These are phyloP conservation scores for Pythium biforme DNA, from an alignment of 352 stramenopile species.

Conservation along the genomic window DNA sequence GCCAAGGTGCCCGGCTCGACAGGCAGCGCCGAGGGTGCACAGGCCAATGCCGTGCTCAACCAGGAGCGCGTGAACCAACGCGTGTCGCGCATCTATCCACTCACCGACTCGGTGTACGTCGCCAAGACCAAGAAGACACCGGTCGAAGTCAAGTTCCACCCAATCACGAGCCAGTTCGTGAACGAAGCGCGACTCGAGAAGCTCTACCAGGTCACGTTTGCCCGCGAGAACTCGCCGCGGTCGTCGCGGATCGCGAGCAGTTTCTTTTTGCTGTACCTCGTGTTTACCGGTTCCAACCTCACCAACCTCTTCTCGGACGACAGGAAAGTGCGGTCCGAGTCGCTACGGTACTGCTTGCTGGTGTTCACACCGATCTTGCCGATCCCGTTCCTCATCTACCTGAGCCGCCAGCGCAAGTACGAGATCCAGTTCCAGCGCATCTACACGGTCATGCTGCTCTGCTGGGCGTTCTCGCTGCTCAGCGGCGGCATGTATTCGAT, in stretches of 20 bases:
- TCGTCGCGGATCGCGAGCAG: slow-evolving; percentile 57
- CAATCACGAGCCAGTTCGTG: slow-evolving; percentile 67
- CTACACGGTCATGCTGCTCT: slow-evolving; percentile 65
- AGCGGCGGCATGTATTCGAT: slow-evolving; percentile 79
- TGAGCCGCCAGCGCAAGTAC: slow-evolving; percentile 57
- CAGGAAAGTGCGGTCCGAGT: slow-evolving; percentile 44
- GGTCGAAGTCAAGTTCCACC: slow-evolving; percentile 77
- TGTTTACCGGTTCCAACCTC: slow-evolving; percentile 73
- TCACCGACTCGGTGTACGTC: slow-evolving; percentile 70
- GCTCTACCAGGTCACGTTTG: slow-evolving; percentile 79
- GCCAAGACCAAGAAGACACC: slow-evolving; percentile 72
- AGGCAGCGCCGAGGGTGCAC: slow-evolving; percentile 15
- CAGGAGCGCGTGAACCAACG: slow-evolving; percentile 66
- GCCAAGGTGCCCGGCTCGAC: slow-evolving; percentile 14
- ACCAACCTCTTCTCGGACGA: slow-evolving; percentile 68
- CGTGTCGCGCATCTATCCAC: slow-evolving; percentile 69
- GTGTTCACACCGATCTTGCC: slow-evolving; percentile 67
- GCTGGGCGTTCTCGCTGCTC: slow-evolving; percentile 75
- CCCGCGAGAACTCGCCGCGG: slow-evolving; percentile 69
- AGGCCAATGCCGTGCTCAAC: slow-evolving; percentile 37
- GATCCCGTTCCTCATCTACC: slow-evolving; percentile 67
- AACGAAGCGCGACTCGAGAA: slow-evolving; percentile 74
- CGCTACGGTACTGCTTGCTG: slow-evolving; percentile 59
- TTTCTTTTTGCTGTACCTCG: slow-evolving; percentile 73
- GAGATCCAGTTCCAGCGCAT: slow-evolving; percentile 74